Base-by-base conservation (phyloP, 768 basidiomycete genomes). In the Termitomyces sp. region DNA sequence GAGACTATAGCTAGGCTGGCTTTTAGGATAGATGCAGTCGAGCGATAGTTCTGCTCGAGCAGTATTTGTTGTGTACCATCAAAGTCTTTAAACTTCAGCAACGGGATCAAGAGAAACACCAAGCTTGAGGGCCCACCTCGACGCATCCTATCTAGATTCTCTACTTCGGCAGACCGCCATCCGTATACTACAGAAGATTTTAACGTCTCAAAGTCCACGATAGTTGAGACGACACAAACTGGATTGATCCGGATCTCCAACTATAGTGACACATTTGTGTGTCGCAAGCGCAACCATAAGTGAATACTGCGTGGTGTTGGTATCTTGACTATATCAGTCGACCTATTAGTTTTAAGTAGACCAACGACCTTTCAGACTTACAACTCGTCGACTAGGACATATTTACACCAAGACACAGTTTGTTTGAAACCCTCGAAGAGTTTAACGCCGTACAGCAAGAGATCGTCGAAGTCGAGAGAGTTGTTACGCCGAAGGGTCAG, bases 181-280 rank as follows among this genome's bases (percentile, higher is more conserved):
- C 90, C 91, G 60, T 93, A 93, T 39, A 93, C 83, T 86, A 27
- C 13, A 6, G 53, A 45, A 18, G 58, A 47, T 29, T 12, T 44
- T n/a, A 59, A 49, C 11, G 53, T 22, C n/a, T 15, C 33, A 25
- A 32, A 40, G 29, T 42, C 9, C 10, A 12, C 36, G 12, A n/a
- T 36, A 31, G 13, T 15, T 12, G 31, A 50, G 48, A 47, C 41
- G n/a, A 51, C 52, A 41, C 22, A 71, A 60, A 86, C 87, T 94
- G 0, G 90, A 91, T 65, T 95, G 93, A 67, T 95, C 93, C 0
- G 93, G 93, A 70, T 95, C 93, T 0, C 93, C 93, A 3, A 95
- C 91, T 38, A 94, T 80, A 4, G 87, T 91, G 25, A 93, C 75
- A 57, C 84, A 82, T 27, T 75, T 69, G 7, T 64, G 70, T 4